Percentiles rank a stretch among this genome's conserved stretches.
These are phyloP conservation scores for Lagenidium giganteum DNA, from an alignment of 352 stramenopile species.

Conservation along the genomic window DNA sequence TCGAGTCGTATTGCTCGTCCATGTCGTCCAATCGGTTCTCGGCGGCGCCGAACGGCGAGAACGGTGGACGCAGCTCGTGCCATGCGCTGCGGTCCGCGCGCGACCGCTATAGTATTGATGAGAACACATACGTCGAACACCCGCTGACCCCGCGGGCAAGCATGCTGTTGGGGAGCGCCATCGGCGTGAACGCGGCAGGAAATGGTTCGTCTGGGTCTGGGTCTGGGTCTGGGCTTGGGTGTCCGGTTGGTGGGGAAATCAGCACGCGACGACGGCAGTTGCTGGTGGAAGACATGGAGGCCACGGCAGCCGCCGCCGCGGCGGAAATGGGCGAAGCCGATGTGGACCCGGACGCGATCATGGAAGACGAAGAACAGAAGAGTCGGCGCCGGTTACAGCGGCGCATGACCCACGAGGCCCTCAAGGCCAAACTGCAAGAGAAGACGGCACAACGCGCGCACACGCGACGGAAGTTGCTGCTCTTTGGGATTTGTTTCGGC, in stretches of 20 bases:
- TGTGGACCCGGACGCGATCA: conserved; percentile 10
- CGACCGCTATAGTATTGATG: too few relatives aligned
- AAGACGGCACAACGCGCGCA: conserved; percentile 47
- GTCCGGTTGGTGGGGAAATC: too few relatives aligned
- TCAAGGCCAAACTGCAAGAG: conserved; percentile 45
- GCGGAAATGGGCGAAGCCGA: not conserved
- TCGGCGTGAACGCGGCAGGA: too few relatives aligned
- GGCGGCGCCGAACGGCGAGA: conserved; percentile 13
- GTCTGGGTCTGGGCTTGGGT: too few relatives aligned
- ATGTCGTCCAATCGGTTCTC: conserved; percentile 61
- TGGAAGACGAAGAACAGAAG: conserved; percentile 37
- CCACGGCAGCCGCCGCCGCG: too few relatives aligned
- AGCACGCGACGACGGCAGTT: too few relatives aligned
- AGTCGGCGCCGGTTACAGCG: conserved; percentile 40
- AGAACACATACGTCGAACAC: conserved; percentile 13
- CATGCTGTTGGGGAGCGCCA: too few relatives aligned
- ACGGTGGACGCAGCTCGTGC: too few relatives aligned
- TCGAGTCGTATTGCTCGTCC: conserved; percentile 73
- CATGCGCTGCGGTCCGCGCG: too few relatives aligned
- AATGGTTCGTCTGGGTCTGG: too few relatives aligned
- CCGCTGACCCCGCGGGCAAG: conserved; percentile 15
- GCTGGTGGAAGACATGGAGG: too few relatives aligned
- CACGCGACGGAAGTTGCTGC: conserved; percentile 49
- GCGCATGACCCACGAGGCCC: conserved; percentile 47
- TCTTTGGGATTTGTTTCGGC: conserved; percentile 53